Percentiles rank a stretch among this genome's conserved stretches.
Evolutionary conservation across 805 yeast species (phyloP).

Genomic region (Starmerella floris): DNA sequence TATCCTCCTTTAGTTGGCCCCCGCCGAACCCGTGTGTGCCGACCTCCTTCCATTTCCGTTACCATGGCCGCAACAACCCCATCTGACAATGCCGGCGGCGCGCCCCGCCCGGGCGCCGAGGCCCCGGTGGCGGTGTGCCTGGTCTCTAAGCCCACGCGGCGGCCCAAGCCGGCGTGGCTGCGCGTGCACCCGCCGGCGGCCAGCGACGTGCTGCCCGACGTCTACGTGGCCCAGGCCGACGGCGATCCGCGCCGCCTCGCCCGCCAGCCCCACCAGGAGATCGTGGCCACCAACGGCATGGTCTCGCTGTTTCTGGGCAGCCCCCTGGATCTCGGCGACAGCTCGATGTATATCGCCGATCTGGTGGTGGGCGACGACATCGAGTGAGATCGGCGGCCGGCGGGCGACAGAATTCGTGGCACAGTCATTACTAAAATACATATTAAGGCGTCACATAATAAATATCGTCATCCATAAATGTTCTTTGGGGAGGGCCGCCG

Average conservation of each 20-base stretch:
- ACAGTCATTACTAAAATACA: background rate
- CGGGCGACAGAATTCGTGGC: no score
- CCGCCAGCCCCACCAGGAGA: background rate
- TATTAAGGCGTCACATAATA: background rate
- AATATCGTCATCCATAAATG: background rate
- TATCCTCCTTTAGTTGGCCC: no score
- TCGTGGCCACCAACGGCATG: background rate
- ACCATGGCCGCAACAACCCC: no score
- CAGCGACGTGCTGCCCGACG: background rate
- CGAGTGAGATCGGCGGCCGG: no score
- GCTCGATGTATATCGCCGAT: constrained; percentile 1
- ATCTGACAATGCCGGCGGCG: no score
- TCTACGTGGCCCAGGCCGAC: background rate
- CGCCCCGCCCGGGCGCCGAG: no score
- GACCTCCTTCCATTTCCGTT: no score
- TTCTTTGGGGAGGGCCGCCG: constrained; percentile 1
- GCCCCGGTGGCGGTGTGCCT: background rate
- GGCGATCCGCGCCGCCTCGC: no score
- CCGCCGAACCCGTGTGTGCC: no score
- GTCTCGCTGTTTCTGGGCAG: constrained; percentile 1
- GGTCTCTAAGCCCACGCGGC: background rate
- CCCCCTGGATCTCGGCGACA: constrained; percentile 5
- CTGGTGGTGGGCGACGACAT: background rate
- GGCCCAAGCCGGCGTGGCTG: background rate
- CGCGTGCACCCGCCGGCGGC: background rate